Evolutionary conservation across 257 asterid species (phyloP), one percentile per base, ranked within the genome.

Genomic region (Rehmannia glutinosa): DNA sequence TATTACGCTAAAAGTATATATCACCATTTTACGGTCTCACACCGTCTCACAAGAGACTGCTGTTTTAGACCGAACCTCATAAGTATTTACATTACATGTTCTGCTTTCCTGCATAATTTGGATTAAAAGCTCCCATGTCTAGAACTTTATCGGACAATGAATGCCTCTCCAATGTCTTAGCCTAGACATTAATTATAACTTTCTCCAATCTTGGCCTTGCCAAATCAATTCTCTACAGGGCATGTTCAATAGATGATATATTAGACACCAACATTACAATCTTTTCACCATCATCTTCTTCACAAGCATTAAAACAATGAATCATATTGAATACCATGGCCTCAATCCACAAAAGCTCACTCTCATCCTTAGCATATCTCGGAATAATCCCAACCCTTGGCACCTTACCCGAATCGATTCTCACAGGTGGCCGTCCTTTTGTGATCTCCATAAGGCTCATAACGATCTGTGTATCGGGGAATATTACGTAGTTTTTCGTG

Each of bases 221-320:
- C 72, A 77, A 58, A 12, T 83, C 87, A 70, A 81, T 39, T 1
- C 81, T 33, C 19, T 75, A 83, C 8, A 73, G 4, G 5, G 72
- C 25, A 13, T 79, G 79, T 20, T 86, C 92, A 6, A 79, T 68
- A 0, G 79, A 56, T 16, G 62, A 51, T 20, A 71, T 12, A 32
- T 86, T 86, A 0, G 89, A 70, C 0, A 87, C 92, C 61, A 86
- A 73, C 65, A 86, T 47, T 1, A 75, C 81, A 8, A 86, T 59
- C 8, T 77, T 66, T 12, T 79, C 69, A 0, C 87, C 87, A 20
- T 42, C 82, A 3, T 77, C 85, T 66, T 83, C 89, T 1, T 86
- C 92, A 89, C 90, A 83, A 2, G 87, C 83, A 16, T 86, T 86
- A 3, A 35, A 77, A 1, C 73, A 72, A 53, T 86, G 92, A 0